Evolutionary conservation across 805 yeast genomes (phyloP).

Genomic region (Kodamaea kaohsiungensis): DNA sequence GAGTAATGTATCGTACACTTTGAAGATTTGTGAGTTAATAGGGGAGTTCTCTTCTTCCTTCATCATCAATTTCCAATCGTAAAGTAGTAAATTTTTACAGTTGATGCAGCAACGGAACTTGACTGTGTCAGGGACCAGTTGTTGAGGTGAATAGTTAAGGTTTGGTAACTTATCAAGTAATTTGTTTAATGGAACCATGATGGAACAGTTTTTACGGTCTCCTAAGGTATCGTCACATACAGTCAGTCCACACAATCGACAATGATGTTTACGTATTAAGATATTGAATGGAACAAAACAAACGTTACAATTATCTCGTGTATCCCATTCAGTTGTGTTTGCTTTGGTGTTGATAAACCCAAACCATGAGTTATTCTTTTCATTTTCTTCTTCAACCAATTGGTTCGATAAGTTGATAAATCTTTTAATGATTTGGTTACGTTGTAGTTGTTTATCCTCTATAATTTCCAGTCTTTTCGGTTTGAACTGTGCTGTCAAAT

Average conservation of each 20-base stretch:
- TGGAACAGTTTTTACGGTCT: constrained; percentile 61
- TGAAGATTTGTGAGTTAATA: constrained; percentile 16
- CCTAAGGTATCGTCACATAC: constrained; percentile 66
- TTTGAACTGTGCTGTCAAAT: constrained; percentile 46
- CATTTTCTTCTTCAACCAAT: constrained; percentile 19
- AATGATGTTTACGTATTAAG: constrained; percentile 78
- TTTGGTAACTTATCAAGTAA: constrained; percentile 39
- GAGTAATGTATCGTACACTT: constrained; percentile 21
- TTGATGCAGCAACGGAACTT: constrained; percentile 62
- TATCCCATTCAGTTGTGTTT: constrained; percentile 62
- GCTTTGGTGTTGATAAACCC: constrained; percentile 29
- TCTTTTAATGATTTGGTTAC: constrained; percentile 58
- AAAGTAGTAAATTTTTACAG: constrained; percentile 66
- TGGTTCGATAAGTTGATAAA: constrained; percentile 47
- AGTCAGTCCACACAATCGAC: constrained; percentile 81
- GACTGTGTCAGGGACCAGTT: constrained; percentile 13
- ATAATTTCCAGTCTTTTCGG: constrained; percentile 40
- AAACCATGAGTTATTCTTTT: constrained; percentile 12
- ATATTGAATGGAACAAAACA: constrained; percentile 63
- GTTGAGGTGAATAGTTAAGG: constrained; percentile 32
- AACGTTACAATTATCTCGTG: constrained; percentile 55
- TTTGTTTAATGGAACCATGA: constrained; percentile 57
- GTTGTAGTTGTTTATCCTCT: constrained; percentile 53
- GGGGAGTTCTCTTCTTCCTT: constrained; percentile 8
- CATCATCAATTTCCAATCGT: constrained; percentile 41